These are phyloP conservation scores for Pestalotiopsis sp. DNA, from an alignment of 2,329 filamentous ascomycete genomes.

Conservation along the genomic window DNA sequence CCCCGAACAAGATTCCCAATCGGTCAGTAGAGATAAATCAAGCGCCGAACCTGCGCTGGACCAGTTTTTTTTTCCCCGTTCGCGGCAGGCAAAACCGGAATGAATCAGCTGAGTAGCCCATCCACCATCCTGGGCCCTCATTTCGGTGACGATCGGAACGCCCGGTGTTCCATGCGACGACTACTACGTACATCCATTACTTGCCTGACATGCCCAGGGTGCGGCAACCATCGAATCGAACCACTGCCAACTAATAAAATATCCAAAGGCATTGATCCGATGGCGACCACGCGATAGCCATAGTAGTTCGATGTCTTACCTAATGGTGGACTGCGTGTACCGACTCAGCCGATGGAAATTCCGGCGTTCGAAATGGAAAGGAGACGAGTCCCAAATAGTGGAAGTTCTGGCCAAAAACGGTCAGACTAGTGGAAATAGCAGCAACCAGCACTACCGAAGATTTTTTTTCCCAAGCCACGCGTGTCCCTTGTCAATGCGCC, in stretches of 20 bases:
- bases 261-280: not conserved
- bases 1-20: not conserved
- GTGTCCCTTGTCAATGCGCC: no score
- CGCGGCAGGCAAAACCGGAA: not conserved
- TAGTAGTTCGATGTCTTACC: not conserved
- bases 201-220: not conserved
- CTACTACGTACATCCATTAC: not conserved
- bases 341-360: not conserved
- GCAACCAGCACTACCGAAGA: not conserved
- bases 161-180: not conserved
- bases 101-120: not conserved
- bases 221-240: not conserved
- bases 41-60: not conserved
- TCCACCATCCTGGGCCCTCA: not conserved
- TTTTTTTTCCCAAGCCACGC: not conserved
- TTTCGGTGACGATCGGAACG: not conserved
- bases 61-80: not conserved
- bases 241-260: not conserved
- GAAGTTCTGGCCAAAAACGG: not conserved
- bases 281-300: not conserved
- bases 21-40: not conserved
- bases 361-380: not conserved
- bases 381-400: not conserved
- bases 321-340: not conserved
- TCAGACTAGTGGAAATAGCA: not conserved